A percentile compares a stretch with the other conserved stretches of the same genome.
These are phyloP conservation scores for Cavenderia fasciculata DNA, from an alignment of 78 protist species.

Conservation along the genomic window DNA sequence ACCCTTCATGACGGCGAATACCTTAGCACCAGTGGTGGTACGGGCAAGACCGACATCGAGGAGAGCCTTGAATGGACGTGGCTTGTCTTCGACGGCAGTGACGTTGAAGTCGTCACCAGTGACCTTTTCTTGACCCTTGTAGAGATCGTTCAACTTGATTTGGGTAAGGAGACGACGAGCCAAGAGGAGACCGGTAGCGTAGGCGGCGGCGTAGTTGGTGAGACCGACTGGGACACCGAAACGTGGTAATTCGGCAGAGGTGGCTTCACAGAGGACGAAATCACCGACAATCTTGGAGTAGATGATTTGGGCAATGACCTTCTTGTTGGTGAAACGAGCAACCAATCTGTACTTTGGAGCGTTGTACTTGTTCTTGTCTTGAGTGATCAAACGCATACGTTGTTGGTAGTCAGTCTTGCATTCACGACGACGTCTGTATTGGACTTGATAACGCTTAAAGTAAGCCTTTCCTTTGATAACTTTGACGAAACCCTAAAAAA, in stretches of 20 bases:
- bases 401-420: conserved; percentile 99
- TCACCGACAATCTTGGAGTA: conserved; percentile 95
- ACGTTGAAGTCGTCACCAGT: conserved; percentile 85
- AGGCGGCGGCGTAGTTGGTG: conserved; percentile 98
- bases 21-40: conserved; percentile 97
- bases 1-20: conserved; percentile 93
- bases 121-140: conserved; percentile 89
- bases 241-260: conserved; percentile 94
- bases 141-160: conserved; percentile 89
- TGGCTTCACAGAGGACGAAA: conserved; percentile 92
- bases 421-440: conserved; percentile 98
- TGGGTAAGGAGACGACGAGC: conserved; percentile 98
- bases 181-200: conserved; percentile 97
- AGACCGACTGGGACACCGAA: conserved; percentile 96
- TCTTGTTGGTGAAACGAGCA: conserved; percentile 97
- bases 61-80: conserved; percentile 96
- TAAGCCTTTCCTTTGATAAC: conserved; percentile 96
- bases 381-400: conserved; percentile 93
- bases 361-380: conserved; percentile 98
- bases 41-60: conserved; percentile 98
- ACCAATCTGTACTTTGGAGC: conserved; percentile 98
- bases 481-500: conserved; percentile 92
- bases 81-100: conserved; percentile 79
- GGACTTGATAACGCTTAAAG: conserved; percentile 97
- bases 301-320: conserved; percentile 96